Base-by-base conservation (phyloP, 2,329 filamentous ascomycete species). In the Sphaerulina vaccinii region DNA sequence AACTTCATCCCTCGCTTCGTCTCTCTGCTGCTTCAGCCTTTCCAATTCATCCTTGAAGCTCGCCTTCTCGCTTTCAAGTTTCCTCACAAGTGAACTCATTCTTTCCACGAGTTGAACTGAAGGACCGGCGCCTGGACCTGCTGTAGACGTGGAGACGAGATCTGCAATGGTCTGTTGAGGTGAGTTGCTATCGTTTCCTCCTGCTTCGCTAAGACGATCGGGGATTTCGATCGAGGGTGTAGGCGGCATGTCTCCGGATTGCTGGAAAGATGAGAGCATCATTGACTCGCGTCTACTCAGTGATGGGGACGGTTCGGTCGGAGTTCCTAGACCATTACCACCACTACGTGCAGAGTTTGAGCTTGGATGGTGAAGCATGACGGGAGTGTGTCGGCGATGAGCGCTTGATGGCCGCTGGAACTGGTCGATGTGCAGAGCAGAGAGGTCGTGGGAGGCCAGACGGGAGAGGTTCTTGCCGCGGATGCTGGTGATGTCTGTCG, bases 31-130 rank as follows among this genome's bases (percentile, higher is more conserved):
- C 5, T 84, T 84, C 15, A 99, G 80, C 6, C 92, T 79, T 0
- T 80, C 77, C 58, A 96, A 78, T 69, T 99, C 93, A 67, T 99
- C 93, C 65, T 87, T 90, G 11, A 86, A 85, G 1, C 86, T 87
- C 1, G 93, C 88, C 67, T 95, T 95, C 68, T 99, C 93, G 42
- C 84, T 89, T 68, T 99, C 93, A 0, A 99, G 77, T 5, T 92
- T 83, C 8, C 93, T 87, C 38, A 99, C 91, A 0, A 90, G 89
- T 2, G 91, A 89, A 65, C 88, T 95, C 89, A 99, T 95, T 47
- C 92, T 83, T 72, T 97, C 93, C 13, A 99, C 91, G 1, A 99
- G 81, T 71, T 97, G 92, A 1, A 99, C 92, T 0, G 87, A 92
- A 0, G 93, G 93, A 0, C 93, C 93, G 0, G 92, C 91, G 18